Evolutionary conservation across 305 asterid species (phyloP).

Genomic region (Fraxinus paxiana): DNA sequence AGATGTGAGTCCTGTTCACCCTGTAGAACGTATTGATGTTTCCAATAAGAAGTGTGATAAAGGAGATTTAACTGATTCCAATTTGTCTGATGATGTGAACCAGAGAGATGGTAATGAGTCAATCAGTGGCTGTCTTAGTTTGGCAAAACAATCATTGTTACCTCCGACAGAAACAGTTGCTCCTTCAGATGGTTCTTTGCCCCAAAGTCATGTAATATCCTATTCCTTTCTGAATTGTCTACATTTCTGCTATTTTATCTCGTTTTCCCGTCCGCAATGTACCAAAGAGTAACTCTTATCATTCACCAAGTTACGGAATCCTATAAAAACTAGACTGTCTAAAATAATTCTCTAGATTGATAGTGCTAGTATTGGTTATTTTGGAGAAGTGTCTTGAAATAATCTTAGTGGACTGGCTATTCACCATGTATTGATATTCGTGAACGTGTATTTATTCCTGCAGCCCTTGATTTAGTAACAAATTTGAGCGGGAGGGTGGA

Average conservation of each 20-base stretch:
- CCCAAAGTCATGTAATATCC: constrained; percentile 41
- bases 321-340: background rate
- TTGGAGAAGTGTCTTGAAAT: background rate
- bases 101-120: constrained; percentile 30
- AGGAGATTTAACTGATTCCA: constrained; percentile 20
- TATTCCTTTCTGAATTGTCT: constrained; percentile 11
- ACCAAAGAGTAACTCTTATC: background rate
- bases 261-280: constrained; percentile 8
- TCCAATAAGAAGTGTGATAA: constrained; percentile 22
- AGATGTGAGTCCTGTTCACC: constrained; percentile 20
- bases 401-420: background rate
- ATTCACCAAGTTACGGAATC: background rate
- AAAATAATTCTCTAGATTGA: background rate
- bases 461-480: background rate
- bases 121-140: constrained; percentile 10
- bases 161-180: constrained; percentile 25
- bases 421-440: background rate
- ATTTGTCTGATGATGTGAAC: constrained; percentile 25
- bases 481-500: background rate
- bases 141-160: constrained; percentile 24
- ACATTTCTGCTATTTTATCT: constrained; percentile 1
- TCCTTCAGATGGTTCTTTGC: constrained; percentile 26
- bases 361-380: background rate
- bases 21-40: constrained; percentile 25
- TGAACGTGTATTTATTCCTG: background rate